Conservation (phyloP, 805 yeast species). For the Cyberlindnera sargentensis region DNA sequence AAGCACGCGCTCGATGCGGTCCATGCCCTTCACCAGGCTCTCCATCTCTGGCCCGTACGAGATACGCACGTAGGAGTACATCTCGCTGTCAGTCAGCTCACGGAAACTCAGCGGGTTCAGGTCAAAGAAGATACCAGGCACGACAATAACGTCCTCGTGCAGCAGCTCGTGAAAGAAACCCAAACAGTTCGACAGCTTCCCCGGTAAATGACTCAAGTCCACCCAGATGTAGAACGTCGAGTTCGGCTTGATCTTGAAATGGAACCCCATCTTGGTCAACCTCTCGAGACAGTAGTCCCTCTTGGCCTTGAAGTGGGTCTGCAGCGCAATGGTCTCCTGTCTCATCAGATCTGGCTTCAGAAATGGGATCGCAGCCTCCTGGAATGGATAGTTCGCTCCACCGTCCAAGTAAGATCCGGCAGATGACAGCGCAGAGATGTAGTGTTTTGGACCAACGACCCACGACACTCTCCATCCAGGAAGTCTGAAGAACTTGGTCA, state of each 20-base stretch:
- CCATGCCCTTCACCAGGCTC: conserved; percentile 48
- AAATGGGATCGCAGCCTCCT: conserved; percentile 50
- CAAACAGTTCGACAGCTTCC: conserved; percentile 47
- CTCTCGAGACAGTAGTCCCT: conserved; percentile 48
- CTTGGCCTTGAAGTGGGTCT: conserved; percentile 48
- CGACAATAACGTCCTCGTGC: conserved; percentile 52
- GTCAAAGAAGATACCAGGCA: conserved; percentile 58
- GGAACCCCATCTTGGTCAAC: conserved; percentile 46
- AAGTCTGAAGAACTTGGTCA: conserved; percentile 52
- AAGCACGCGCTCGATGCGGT: conserved; percentile 47
- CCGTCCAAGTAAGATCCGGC: conserved; percentile 59
- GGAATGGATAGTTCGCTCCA: conserved; percentile 56
- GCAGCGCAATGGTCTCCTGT: conserved; percentile 50
- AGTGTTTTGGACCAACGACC: conserved; percentile 57
- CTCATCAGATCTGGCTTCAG: conserved; percentile 43
- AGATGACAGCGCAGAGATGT: conserved; percentile 45
- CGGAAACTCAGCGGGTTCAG: conserved; percentile 45
- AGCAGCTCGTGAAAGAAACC: conserved; percentile 60
- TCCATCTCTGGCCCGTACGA: conserved; percentile 55
- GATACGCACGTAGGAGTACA: conserved; percentile 52
- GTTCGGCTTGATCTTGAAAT: conserved; percentile 43
- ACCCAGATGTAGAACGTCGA: conserved; percentile 57
- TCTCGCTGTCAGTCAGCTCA: conserved; percentile 46
- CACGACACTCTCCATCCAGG: conserved; percentile 64
- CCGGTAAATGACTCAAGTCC: conserved; percentile 47